phyloP scores from a whole-genome alignment of 805 yeast species.

The Candida ipomoeae region DNA sequence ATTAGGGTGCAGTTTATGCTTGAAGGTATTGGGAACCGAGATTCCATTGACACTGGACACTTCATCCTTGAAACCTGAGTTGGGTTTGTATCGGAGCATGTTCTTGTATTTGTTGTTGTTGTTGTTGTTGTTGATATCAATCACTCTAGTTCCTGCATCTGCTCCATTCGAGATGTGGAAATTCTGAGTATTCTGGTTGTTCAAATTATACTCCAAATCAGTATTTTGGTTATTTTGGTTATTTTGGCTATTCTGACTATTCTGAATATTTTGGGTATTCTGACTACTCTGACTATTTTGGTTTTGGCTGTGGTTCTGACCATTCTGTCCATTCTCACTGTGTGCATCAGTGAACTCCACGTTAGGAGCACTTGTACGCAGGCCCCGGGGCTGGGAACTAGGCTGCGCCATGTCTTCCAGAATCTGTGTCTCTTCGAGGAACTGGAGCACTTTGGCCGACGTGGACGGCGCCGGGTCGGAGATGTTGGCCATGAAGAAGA shows the following conservation, averaged over 20 bases:
- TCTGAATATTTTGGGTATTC: too few relatives aligned
- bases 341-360: too few relatives aligned
- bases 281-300: too few relatives aligned
- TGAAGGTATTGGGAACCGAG: conserved; percentile 43
- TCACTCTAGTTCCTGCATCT: too few relatives aligned
- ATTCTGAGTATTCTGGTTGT: too few relatives aligned
- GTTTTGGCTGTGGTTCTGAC: too few relatives aligned
- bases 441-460: conserved; percentile 24
- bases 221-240: too few relatives aligned
- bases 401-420: conserved; percentile 7
- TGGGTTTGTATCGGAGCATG: conserved; percentile 32
- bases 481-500: conserved; percentile 35
- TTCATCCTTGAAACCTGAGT: conserved; percentile 27
- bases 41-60: conserved; percentile 14
- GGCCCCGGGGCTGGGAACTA: neutral
- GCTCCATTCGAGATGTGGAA: too few relatives aligned
- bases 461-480: conserved; percentile 57
- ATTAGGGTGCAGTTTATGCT: conserved; percentile 42
- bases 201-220: too few relatives aligned
- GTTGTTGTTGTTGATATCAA: neutral
- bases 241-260: too few relatives aligned
- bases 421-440: conserved; percentile 27
- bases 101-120: conserved; percentile 24
- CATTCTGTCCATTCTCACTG: too few relatives aligned
- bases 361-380: too few relatives aligned